phyloP scores from a whole-genome alignment of 495 filamentous ascomycete genomes.

The Cetradonia linearis region DNA sequence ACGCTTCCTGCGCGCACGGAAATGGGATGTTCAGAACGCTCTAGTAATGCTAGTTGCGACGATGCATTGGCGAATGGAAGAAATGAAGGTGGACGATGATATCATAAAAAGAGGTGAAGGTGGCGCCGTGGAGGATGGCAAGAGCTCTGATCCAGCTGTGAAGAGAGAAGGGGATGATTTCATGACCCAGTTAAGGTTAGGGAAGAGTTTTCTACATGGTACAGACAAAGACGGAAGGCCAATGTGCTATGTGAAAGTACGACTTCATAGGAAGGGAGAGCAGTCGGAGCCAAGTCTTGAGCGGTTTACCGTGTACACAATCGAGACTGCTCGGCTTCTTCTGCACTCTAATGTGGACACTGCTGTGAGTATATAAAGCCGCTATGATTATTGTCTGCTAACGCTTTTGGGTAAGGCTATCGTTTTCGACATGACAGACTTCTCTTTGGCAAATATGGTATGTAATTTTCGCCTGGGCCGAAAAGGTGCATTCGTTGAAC shows the following conservation, averaged over 20 bases:
- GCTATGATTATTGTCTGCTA: background rate
- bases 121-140: slow-evolving; percentile 48
- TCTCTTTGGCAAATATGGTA: slow-evolving; percentile 92
- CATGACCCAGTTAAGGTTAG: slow-evolving; percentile 70
- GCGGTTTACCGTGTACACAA: slow-evolving; percentile 83
- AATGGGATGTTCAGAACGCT: slow-evolving; percentile 92
- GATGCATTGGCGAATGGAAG: slow-evolving; percentile 76
- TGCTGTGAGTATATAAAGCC: slow-evolving; percentile 51
- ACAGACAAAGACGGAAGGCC: slow-evolving; percentile 75
- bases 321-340: slow-evolving; percentile 83
- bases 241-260: slow-evolving; percentile 75
- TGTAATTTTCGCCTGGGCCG: slow-evolving; percentile 14
- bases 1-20: slow-evolving; percentile 82
- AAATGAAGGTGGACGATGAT: slow-evolving; percentile 78
- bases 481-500: background rate
- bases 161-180: slow-evolving; percentile 73
- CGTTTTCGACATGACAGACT: slow-evolving; percentile 91
- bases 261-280: slow-evolving; percentile 69
- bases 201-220: slow-evolving; percentile 93
- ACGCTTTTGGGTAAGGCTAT: slow-evolving; percentile 45
- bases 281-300: slow-evolving; percentile 74
- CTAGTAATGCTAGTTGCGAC: slow-evolving; percentile 90
- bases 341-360: slow-evolving; percentile 75
- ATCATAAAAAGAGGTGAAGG: slow-evolving; percentile 73
- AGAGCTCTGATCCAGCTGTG: slow-evolving; percentile 36